Conservation (phyloP, 1,284 basidiomycete species). For the Pseudomicrostroma phylloplanum region DNA sequence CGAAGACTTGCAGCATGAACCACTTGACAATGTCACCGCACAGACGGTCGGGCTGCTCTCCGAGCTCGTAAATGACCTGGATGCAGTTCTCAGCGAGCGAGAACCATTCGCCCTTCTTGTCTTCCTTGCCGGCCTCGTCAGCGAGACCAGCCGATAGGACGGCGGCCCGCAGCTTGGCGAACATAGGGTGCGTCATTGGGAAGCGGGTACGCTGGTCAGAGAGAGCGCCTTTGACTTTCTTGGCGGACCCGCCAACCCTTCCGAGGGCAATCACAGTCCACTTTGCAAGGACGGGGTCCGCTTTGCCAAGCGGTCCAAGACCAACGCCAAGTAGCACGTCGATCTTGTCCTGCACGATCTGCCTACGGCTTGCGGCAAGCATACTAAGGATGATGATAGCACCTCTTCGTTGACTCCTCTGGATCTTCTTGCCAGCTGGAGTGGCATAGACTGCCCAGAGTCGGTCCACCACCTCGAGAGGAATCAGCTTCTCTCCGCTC, state of each 20-base stretch:
- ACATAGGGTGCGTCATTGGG: conserved; percentile 81
- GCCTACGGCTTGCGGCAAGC: conserved; percentile 78
- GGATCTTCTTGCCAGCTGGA: conserved; percentile 49
- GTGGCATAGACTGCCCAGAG: conserved; percentile 82
- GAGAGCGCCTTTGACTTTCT: conserved; percentile 83
- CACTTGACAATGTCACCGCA: conserved; percentile 77
- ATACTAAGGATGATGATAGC: conserved; percentile 93
- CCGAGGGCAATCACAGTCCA: conserved; percentile 92
- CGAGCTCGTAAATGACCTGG: conserved; percentile 89
- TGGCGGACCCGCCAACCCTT: conserved; percentile 83
- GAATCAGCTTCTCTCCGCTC: conserved; percentile 74
- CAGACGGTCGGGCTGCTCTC: conserved; percentile 82
- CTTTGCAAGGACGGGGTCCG: conserved; percentile 77
- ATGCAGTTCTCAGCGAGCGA: conserved; percentile 91
- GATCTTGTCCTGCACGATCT: conserved; percentile 78
- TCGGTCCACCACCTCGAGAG: conserved; percentile 76
- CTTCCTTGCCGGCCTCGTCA: conserved; percentile 23
- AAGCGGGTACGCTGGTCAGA: conserved; percentile 78
- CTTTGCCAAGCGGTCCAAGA: conserved; percentile 67
- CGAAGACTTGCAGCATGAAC: conserved; percentile 69
- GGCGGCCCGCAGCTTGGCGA: conserved; percentile 71
- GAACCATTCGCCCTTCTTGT: conserved; percentile 57
- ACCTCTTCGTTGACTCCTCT: conserved; percentile 76
- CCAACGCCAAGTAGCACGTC: conserved; percentile 81
- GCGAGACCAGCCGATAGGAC: conserved; percentile 51